Evolutionary conservation across 2,329 filamentous ascomycete species (phyloP).

Genomic region (Epichloe amarillans): DNA sequence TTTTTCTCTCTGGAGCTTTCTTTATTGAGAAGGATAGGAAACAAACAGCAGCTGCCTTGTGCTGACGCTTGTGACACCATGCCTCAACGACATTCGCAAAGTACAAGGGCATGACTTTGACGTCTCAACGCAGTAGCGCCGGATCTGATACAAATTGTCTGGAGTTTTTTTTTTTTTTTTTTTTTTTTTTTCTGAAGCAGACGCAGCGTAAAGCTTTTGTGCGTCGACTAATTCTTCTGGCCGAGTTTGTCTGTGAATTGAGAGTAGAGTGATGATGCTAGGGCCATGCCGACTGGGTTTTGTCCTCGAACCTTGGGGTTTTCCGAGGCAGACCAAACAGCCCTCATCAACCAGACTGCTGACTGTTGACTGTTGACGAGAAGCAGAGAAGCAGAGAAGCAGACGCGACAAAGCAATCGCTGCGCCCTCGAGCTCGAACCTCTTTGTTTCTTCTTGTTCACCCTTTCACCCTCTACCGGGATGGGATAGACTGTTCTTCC

Average conservation of each 20-base stretch:
- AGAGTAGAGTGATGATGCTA: neutral
- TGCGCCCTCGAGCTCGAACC: too few relatives aligned
- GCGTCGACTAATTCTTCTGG: neutral
- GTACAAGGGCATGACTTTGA: neutral
- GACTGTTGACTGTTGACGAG: neutral
- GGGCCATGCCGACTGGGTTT: neutral
- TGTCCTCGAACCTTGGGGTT: too few relatives aligned
- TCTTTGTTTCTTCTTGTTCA: too few relatives aligned
- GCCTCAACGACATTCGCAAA: neutral
- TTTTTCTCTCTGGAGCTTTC: neutral
- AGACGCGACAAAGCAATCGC: too few relatives aligned
- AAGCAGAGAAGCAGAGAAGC: too few relatives aligned
- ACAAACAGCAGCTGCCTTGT: neutral
- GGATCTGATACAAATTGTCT: neutral
- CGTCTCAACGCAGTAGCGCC: neutral
- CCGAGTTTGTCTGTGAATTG: neutral
- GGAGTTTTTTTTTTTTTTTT: neutral
- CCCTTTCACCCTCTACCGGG: neutral
- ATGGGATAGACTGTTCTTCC: neutral
- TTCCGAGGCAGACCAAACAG: neutral
- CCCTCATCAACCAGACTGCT: neutral
- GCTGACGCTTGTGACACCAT: neutral
- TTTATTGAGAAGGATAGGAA: too few relatives aligned
- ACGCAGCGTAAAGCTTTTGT: neutral
- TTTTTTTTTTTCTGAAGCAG: neutral